Evolutionary conservation across 768 basidiomycete genomes (phyloP), one percentile per base, ranked within the genome.

Genomic region (Myochromella boudieri): DNA sequence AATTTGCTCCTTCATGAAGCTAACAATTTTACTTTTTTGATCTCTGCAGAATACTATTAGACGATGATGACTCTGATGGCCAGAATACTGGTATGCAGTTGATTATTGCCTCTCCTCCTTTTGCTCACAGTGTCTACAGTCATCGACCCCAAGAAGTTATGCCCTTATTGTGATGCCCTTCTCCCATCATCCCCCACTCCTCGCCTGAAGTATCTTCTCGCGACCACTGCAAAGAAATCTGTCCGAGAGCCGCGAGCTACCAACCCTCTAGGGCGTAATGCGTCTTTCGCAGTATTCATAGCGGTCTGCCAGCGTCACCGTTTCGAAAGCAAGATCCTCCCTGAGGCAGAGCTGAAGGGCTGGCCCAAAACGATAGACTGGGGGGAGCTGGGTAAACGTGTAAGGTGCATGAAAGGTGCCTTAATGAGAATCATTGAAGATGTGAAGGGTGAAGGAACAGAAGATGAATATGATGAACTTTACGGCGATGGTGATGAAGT

Each of bases 301-400:
- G 71, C 74, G 3, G 77, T 87, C 0, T 93, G 91, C 57, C 84
- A 87, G 55, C 76, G 88, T 3, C 91, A 93, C 66, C 75, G 77
- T 6, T 91, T 91, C 52, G 91, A 93, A 65, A 78, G 72, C 15
- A 68, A 83, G 44, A 78, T 85, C 46, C 68, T 93, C 2, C 91
- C 91, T 0, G 76, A 83, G 51, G 91, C 90, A 3, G 70, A 81
- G 41, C 60, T 65, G 26, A 78, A 77, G 44, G 87, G 89, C 3
- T 93, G 91, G 91, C 91, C 90, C 1, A 82, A 80, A 54, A 60
- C 59, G 4, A 88, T 93, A 24, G 71, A 89, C 42, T 92, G 88
- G 71, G 59, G 67, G 17, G 59, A 60, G 20, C 67, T 93, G 17
- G 70, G 74, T 6, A 62, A 53, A 2, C 72, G 91, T 18, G 74